A percentile compares a stretch with the other conserved stretches of the same genome.
Evolutionary conservation across 1,284 basidiomycete genomes (phyloP).

Genomic region (Leccinum insolens): DNA sequence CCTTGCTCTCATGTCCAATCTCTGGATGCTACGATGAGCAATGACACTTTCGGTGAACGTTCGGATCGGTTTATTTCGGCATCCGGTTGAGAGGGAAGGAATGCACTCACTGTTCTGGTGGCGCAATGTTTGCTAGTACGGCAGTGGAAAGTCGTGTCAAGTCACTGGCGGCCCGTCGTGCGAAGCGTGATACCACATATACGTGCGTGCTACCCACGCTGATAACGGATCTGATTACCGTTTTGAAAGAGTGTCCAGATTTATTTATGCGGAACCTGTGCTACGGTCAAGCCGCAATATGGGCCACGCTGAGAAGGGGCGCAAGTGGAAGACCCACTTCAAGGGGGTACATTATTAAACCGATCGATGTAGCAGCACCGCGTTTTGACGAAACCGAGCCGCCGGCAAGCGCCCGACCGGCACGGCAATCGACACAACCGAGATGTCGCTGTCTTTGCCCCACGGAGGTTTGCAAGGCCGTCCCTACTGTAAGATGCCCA

Average conservation of each 20-base stretch:
- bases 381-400: background rate
- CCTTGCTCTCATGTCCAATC: constrained; percentile 18
- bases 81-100: background rate
- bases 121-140: background rate
- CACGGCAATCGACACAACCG: constrained; percentile 9
- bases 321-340: background rate
- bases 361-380: background rate
- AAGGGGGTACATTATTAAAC: background rate
- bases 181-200: background rate
- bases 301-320: background rate
- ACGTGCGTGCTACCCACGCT: background rate
- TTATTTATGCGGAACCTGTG: background rate
- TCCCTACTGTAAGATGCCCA: background rate
- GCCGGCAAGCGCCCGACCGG: background rate
- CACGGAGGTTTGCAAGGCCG: background rate
- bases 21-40: background rate
- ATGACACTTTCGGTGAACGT: background rate
- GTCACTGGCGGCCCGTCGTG: background rate
- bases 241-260: background rate
- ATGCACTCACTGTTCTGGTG: background rate
- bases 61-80: background rate
- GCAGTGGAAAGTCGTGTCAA: background rate
- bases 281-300: background rate
- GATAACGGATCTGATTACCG: background rate
- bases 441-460: background rate